A percentile compares a stretch with the other conserved stretches of the same genome.
Conservation (phyloP, 1,139 yeast genomes). For the Debaryomycetaceae sp. region DNA sequence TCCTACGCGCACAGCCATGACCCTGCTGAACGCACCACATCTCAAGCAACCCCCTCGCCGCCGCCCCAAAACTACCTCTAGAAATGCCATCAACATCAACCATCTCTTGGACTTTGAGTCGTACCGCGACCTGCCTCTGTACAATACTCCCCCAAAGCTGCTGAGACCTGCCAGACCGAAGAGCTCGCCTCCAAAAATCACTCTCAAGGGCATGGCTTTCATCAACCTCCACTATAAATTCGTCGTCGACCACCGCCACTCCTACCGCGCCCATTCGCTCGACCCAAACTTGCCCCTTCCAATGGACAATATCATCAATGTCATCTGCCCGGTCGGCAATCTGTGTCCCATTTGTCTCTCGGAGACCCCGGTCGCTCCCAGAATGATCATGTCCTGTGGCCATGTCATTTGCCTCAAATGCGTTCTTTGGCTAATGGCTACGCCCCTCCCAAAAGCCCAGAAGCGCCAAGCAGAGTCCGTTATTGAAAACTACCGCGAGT, state of each 20-base stretch:
- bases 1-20: no score
- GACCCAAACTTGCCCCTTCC: constrained; percentile 74
- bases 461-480: constrained; percentile 26
- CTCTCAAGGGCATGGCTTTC: constrained; percentile 59
- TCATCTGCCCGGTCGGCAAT: constrained; percentile 61
- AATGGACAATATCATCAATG: constrained; percentile 52
- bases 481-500: constrained; percentile 52
- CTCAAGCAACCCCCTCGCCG: no score
- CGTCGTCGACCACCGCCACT: constrained; percentile 54
- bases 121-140: constrained; percentile 40
- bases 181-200: constrained; percentile 12
- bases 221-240: constrained; percentile 82
- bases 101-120: constrained; percentile 55
- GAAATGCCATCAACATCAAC: constrained; percentile 51
- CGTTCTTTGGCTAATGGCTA: constrained; percentile 57
- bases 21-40: no score
- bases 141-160: constrained; percentile 6
- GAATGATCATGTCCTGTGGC: constrained; percentile 87
- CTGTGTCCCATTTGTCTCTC: constrained; percentile 88
- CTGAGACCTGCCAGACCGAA: constrained; percentile 1
- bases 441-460: constrained; percentile 35
- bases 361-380: constrained; percentile 79
- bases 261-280: constrained; percentile 43
- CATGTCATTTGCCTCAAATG: constrained; percentile 85
- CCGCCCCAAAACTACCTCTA: no score